These are phyloP conservation scores for Mallotus nudiflorus DNA, from an alignment of 345 rosid species.

Conservation along the genomic window DNA sequence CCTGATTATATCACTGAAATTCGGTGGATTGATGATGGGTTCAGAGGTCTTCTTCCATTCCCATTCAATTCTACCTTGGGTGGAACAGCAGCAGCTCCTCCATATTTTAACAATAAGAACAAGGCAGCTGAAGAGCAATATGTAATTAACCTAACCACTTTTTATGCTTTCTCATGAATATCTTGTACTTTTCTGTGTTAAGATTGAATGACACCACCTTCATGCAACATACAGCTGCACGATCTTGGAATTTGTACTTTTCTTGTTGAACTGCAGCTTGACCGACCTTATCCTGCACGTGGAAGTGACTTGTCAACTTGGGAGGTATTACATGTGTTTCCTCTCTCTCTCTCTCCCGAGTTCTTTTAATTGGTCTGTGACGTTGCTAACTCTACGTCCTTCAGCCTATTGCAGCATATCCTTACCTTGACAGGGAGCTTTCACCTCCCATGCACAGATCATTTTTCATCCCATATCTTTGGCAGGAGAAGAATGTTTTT, in stretches of 20 bases:
- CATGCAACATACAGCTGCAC: constrained; percentile 46
- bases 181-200: background rate
- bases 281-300: constrained; percentile 64
- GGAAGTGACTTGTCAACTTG: constrained; percentile 87
- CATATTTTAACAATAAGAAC: constrained; percentile 88
- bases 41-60: constrained; percentile 89
- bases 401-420: constrained; percentile 79
- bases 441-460: constrained; percentile 83
- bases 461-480: constrained; percentile 79
- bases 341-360: background rate
- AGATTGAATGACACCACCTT: constrained; percentile 1
- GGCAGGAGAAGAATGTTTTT: constrained; percentile 86
- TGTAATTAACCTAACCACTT: constrained; percentile 38
- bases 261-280: constrained; percentile 83
- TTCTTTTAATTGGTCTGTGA: background rate
- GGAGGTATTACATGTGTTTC: constrained; percentile 59
- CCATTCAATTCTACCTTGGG: constrained; percentile 84
- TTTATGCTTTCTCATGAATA: background rate
- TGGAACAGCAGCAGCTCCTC: constrained; percentile 89
- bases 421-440: constrained; percentile 86
- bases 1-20: constrained; percentile 70
- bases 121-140: constrained; percentile 81
- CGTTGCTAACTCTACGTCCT: background rate
- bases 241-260: constrained; percentile 73
- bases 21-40: constrained; percentile 94